A percentile compares a stretch with the other conserved stretches of the same genome.
phyloP scores from a whole-genome alignment of 805 yeast species.

The Wickerhamiella alocasiicola region DNA sequence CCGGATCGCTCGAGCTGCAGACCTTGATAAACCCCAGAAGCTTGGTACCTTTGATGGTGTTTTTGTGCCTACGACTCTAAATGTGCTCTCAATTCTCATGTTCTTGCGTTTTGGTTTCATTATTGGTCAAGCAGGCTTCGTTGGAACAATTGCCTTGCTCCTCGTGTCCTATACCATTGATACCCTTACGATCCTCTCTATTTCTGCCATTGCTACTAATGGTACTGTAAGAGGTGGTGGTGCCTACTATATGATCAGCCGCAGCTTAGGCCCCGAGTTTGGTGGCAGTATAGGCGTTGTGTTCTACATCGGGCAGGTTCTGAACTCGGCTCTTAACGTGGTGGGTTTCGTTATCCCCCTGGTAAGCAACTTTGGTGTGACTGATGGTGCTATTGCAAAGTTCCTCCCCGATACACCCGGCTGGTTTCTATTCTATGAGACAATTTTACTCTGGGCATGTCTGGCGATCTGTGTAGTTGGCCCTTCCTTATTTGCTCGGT shows the following conservation, averaged over 20 bases:
- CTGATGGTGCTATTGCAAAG: slow-evolving; percentile 41
- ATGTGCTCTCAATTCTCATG: slow-evolving; percentile 89
- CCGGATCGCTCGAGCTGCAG: neutral
- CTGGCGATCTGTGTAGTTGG: slow-evolving; percentile 71
- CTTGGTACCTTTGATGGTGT: slow-evolving; percentile 80
- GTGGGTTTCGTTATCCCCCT: slow-evolving; percentile 93
- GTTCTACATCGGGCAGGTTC: slow-evolving; percentile 86
- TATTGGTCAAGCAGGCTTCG: slow-evolving; percentile 83
- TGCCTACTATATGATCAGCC: slow-evolving; percentile 91
- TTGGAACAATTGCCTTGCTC: slow-evolving; percentile 60
- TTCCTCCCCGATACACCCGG: slow-evolving; percentile 58
- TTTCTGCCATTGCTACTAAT: slow-evolving; percentile 92
- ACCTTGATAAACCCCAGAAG: slow-evolving; percentile 29
- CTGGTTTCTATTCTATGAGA: slow-evolving; percentile 60
- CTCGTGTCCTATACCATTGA: slow-evolving; percentile 68
- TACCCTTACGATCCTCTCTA: slow-evolving; percentile 72
- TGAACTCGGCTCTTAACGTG: slow-evolving; percentile 79
- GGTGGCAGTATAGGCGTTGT: slow-evolving; percentile 97
- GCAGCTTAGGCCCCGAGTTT: slow-evolving; percentile 93
- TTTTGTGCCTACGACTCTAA: slow-evolving; percentile 83
- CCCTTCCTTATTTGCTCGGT: slow-evolving; percentile 64
- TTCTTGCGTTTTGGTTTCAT: slow-evolving; percentile 91
- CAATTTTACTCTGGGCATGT: slow-evolving; percentile 55
- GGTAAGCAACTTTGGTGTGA: slow-evolving; percentile 58
- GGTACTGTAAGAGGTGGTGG: slow-evolving; percentile 98